Base-by-base conservation (phyloP, 495 filamentous ascomycete species). In the Penicillium parvum region DNA sequence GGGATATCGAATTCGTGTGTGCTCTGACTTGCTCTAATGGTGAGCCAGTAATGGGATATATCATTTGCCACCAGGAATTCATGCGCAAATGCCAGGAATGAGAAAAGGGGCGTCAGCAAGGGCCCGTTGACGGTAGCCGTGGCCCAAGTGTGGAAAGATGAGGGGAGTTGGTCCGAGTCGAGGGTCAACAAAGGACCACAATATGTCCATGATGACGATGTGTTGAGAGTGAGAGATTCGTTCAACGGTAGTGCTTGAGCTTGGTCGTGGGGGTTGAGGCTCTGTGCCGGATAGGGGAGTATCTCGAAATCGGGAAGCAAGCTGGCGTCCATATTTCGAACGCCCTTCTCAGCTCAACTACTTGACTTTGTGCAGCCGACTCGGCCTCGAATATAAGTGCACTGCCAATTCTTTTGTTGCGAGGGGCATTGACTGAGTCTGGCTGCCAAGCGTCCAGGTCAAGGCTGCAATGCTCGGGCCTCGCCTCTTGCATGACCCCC, bases 61-160 rank as follows among this genome's bases (percentile, higher is more conserved):
- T 46, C 34, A 25, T 58, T 58, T 17, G 37, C 35, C 8, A 12
- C 18, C 8, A 58, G 42, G 22, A 55, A 52, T 3, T 52, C 37
- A 26, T 58, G 55, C 12, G 43, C 52, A 32, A 43, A 55, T 26
- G 35, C 42, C 9, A 58, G 35, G 32, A 58, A 58, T 2, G 55
- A 43, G 38, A 52, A 40, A 11, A 58, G 32, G 9, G 55, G 49
- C 23, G 22, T 16, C 6, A 50, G 9, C 4, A 55, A 14, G 14
- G 43, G 43, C 3, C 55, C 55, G 22, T 32, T 55, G 37, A 58
- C 19, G 7, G 55, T 55, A 9, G 51, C 38, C 17, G 49, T 17
- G 4, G 47, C 37, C 55, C 55, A 58, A 18, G 48, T 55, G n/a
- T 47, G 35, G 25, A 58, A 58, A n/a, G 55, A 58, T 21, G 47